A percentile compares a stretch with the other conserved stretches of the same genome.
These are phyloP conservation scores for Fennellomyces sp. DNA, from an alignment of 371 early-diverging fungal genomes.

Conservation along the genomic window DNA sequence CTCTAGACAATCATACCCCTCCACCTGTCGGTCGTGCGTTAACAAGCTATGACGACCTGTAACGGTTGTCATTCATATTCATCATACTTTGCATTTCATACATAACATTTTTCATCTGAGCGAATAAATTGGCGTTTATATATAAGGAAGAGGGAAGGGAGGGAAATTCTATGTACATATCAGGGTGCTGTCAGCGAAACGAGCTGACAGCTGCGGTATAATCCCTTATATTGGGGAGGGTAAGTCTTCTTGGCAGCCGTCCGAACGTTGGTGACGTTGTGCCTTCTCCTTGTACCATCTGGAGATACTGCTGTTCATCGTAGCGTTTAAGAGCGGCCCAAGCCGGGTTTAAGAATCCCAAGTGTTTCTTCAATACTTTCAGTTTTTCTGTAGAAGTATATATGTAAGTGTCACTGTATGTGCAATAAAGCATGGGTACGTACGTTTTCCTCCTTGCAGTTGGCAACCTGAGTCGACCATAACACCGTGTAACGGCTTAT, in stretches of 20 bases:
- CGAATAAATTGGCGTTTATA: not conserved
- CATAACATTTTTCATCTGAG: not conserved
- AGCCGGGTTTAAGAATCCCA: slow-evolving; percentile 25
- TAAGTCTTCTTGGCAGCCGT: slow-evolving; percentile 17
- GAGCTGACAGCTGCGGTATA: too few relatives aligned
- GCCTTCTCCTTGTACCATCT: slow-evolving; percentile 29
- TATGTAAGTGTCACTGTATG: too few relatives aligned
- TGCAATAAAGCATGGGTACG: too few relatives aligned
- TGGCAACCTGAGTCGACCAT: slow-evolving; percentile 36
- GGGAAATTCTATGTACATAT: too few relatives aligned
- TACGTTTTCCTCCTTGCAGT: slow-evolving; percentile 36
- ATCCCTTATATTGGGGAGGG: slow-evolving; percentile 6
- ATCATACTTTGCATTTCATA: not conserved
- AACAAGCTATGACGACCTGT: slow-evolving; percentile 43
- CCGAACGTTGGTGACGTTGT: slow-evolving; percentile 18
- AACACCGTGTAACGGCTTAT: slow-evolving; percentile 38
- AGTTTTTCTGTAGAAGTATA: slow-evolving; percentile 17
- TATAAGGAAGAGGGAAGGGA: not conserved
- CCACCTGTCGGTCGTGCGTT: slow-evolving; percentile 25
- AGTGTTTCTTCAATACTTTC: slow-evolving; percentile 16
- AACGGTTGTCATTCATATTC: too few relatives aligned
- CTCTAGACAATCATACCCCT: slow-evolving; percentile 5
- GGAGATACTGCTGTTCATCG: slow-evolving; percentile 30
- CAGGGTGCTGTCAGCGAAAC: not conserved
- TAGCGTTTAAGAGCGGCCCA: slow-evolving; percentile 38